phyloP scores from a whole-genome alignment of 768 basidiomycete genomes.

The Amanita brunnescens region DNA sequence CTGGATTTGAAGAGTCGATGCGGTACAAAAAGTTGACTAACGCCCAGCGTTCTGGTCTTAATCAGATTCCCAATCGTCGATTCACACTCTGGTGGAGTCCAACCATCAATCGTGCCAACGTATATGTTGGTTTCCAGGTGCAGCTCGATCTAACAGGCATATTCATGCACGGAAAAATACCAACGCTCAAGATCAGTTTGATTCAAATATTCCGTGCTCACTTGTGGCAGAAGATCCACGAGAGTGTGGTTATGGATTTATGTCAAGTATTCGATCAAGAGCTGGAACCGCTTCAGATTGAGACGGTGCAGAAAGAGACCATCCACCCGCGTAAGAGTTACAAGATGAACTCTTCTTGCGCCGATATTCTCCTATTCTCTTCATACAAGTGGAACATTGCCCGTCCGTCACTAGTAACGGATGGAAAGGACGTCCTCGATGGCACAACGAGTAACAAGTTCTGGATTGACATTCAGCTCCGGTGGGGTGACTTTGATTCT shows the following conservation, averaged over 20 bases:
- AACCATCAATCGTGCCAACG: constrained; percentile 98
- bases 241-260: constrained; percentile 89
- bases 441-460: constrained; percentile 99
- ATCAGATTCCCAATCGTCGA: constrained; percentile 97
- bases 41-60: constrained; percentile 95
- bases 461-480: constrained; percentile 93
- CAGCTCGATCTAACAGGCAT: constrained; percentile 97
- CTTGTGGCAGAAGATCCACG: constrained; percentile 98
- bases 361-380: constrained; percentile 95
- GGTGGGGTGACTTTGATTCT: constrained; percentile 98
- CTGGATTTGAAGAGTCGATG: constrained; percentile 95
- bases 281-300: constrained; percentile 94
- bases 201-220: constrained; percentile 99
- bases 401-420: constrained; percentile 89
- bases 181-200: constrained; percentile 95
- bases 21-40: constrained; percentile 95
- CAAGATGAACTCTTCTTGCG: constrained; percentile 99
- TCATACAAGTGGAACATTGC: constrained; percentile 98
- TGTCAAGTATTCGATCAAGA: constrained; percentile 99
- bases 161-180: constrained; percentile 98
- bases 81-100: constrained; percentile 99
- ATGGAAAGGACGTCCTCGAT: constrained; percentile 92
- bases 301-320: constrained; percentile 99
- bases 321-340: constrained; percentile 99
- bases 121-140: constrained; percentile 99